These are phyloP conservation scores for Hypoxylon sp. DNA, from an alignment of 2,329 filamentous ascomycete genomes.

Conservation along the genomic window DNA sequence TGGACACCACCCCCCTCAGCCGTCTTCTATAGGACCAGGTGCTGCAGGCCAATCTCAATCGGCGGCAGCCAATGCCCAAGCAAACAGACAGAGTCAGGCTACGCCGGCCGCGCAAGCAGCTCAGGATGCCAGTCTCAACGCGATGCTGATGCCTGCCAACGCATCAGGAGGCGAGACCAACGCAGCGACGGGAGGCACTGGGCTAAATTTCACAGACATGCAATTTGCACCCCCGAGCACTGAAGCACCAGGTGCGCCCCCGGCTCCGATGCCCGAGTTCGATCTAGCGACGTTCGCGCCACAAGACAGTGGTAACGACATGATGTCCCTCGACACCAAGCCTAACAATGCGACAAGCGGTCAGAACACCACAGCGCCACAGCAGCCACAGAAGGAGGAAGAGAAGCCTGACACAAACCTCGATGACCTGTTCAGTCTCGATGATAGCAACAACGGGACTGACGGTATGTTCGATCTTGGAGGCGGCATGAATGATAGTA, in stretches of 20 bases:
- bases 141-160: slow-evolving; percentile 40
- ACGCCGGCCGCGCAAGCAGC: slow-evolving; percentile 42
- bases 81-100: slow-evolving; percentile 35
- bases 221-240: slow-evolving; percentile 65
- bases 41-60: slow-evolving; percentile 39
- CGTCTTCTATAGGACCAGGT: slow-evolving; percentile 40
- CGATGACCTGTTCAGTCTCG: slow-evolving; percentile 66
- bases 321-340: slow-evolving; percentile 39
- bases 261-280: slow-evolving; percentile 59
- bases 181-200: slow-evolving; percentile 51
- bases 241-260: slow-evolving; percentile 51
- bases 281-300: slow-evolving; percentile 63
- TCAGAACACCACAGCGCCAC: slow-evolving; percentile 22
- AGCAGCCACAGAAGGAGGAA: slow-evolving; percentile 43
- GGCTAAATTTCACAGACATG: slow-evolving; percentile 70
- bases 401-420: slow-evolving; percentile 56
- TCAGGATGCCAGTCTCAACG: slow-evolving; percentile 46
- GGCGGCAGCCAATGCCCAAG: slow-evolving; percentile 33
- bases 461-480: slow-evolving; percentile 60
- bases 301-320: slow-evolving; percentile 46
- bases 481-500: slow-evolving; percentile 57
- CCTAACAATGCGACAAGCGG: slow-evolving; percentile 30
- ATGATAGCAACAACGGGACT: slow-evolving; percentile 53
- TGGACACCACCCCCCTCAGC: slow-evolving; percentile 41
- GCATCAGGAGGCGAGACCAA: slow-evolving; percentile 33